phyloP scores from a whole-genome alignment of 345 rosid genomes.

The Litchi chinensis region DNA sequence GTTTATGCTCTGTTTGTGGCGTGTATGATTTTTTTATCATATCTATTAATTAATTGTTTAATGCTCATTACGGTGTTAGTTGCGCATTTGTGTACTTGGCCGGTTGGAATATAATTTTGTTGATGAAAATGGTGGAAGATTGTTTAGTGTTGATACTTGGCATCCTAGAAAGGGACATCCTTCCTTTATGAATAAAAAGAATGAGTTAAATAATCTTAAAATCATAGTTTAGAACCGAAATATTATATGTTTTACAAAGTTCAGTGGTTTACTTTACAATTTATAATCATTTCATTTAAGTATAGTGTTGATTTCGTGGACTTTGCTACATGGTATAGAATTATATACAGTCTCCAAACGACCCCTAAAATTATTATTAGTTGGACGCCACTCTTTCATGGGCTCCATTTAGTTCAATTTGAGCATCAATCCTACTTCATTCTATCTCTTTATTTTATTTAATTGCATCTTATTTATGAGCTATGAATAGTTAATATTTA shows the following conservation, averaged over 20 bases:
- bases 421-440: not conserved
- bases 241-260: conserved; percentile 5
- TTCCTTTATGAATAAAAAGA: conserved; percentile 8
- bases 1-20: conserved; percentile 20
- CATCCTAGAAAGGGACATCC: conserved; percentile 42
- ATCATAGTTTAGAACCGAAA: not conserved
- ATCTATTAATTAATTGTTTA: not conserved
- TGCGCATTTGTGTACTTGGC: conserved; percentile 13
- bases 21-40: not conserved
- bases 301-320: conserved; percentile 13
- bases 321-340: not conserved
- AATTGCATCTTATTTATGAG: not conserved
- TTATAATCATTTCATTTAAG: not conserved
- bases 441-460: not conserved
- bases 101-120: conserved; percentile 17
- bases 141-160: conserved; percentile 20
- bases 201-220: not conserved
- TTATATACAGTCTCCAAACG: not conserved
- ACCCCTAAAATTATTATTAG: conserved; percentile 17
- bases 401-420: conserved; percentile 26
- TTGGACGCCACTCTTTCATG: conserved; percentile 28
- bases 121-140: conserved; percentile 13
- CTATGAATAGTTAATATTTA: not conserved
- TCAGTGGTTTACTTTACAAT: conserved; percentile 14
- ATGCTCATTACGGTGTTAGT: conserved; percentile 1